phyloP scores from a whole-genome alignment of 306 rosid genomes.

The Aeschynomene evenia region DNA sequence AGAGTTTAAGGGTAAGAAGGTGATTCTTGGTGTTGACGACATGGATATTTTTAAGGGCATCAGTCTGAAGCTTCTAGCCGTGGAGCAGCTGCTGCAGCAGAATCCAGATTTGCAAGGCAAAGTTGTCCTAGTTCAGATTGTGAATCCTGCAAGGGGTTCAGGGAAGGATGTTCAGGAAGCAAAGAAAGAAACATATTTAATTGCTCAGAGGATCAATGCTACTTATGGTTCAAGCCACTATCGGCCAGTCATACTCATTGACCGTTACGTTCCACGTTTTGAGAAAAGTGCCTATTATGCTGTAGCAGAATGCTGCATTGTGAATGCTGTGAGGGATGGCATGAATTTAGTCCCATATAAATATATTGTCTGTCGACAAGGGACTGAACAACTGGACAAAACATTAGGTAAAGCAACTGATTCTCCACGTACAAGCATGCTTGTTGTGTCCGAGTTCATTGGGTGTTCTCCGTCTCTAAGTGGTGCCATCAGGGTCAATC shows the following conservation, averaged over 20 bases:
- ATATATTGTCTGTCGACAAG: conserved; percentile 73
- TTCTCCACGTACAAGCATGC: conserved; percentile 59
- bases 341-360: conserved; percentile 86
- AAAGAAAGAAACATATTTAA: conserved; percentile 53
- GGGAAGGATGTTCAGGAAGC: conserved; percentile 79
- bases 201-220: conserved; percentile 58
- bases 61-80: conserved; percentile 66
- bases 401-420: conserved; percentile 43
- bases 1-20: conserved; percentile 57
- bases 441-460: conserved; percentile 80
- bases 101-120: conserved; percentile 51
- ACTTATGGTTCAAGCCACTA: conserved; percentile 53
- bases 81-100: conserved; percentile 72
- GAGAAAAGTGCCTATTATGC: conserved; percentile 82
- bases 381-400: conserved; percentile 53
- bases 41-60: conserved; percentile 82
- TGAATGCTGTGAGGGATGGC: conserved; percentile 81
- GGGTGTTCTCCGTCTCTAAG: conserved; percentile 87
- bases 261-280: conserved; percentile 64
- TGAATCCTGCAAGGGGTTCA: conserved; percentile 76
- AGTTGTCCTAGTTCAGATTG: conserved; percentile 64
- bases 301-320: conserved; percentile 78
- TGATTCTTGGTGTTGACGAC: conserved; percentile 67
- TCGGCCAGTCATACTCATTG: conserved; percentile 65
- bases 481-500: conserved; percentile 88